phyloP scores from a whole-genome alignment of 2,329 filamentous ascomycete species.

The Curvularia verruculosa region DNA sequence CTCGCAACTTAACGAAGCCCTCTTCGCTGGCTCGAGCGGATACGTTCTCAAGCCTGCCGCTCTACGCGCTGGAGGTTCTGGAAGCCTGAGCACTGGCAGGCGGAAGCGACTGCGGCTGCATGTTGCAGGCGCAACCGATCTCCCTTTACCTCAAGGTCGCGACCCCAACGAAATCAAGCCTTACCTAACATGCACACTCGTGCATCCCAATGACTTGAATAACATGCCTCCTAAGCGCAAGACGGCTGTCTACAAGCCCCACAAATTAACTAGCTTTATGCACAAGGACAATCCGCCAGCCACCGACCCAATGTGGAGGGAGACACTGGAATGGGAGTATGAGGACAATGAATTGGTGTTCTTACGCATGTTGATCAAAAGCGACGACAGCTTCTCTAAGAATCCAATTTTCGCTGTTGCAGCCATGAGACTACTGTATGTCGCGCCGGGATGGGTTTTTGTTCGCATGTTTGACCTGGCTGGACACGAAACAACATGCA shows the following conservation, averaged over 20 bases:
- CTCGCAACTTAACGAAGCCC: conserved; percentile 71
- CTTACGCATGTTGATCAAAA: conserved; percentile 69
- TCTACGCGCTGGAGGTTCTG: conserved; percentile 62
- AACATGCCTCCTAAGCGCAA: conserved; percentile 64
- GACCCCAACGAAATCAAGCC: conserved; percentile 61
- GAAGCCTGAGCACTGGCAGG: conserved; percentile 54
- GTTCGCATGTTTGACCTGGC: conserved; percentile 69
- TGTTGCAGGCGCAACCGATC: conserved; percentile 66
- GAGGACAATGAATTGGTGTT: conserved; percentile 71
- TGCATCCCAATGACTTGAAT: conserved; percentile 62
- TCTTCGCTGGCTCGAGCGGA: conserved; percentile 69
- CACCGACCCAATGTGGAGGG: conserved; percentile 70
- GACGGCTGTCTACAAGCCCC: conserved; percentile 65
- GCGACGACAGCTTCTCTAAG: conserved; percentile 65
- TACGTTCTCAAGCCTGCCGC: conserved; percentile 69
- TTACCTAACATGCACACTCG: conserved; percentile 69
- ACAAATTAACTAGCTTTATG: conserved; percentile 61
- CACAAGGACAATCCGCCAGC: conserved; percentile 65
- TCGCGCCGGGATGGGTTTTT: conserved; percentile 65
- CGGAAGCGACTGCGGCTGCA: conserved; percentile 62
- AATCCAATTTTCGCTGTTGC: conserved; percentile 69
- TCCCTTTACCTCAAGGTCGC: conserved; percentile 61
- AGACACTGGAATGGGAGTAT: conserved; percentile 70
- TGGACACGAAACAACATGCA: conserved; percentile 67
- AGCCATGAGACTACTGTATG: conserved; percentile 65